Conservation (phyloP, 768 basidiomycete species). For the Pholiota conissans region DNA sequence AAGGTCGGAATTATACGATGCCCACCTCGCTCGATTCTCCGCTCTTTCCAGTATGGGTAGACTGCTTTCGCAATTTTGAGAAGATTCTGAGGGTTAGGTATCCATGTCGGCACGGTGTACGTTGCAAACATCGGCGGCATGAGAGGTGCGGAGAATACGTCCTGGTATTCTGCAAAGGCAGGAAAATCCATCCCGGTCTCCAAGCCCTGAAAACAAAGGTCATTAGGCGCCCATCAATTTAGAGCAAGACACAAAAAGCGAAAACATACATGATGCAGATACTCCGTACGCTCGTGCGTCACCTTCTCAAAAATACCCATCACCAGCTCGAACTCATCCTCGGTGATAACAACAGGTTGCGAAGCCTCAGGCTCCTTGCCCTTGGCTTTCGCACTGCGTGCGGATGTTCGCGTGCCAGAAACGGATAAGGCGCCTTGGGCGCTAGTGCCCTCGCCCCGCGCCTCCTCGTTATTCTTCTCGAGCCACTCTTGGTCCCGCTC, state of each 20-base stretch:
- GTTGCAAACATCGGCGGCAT: constrained; percentile 66
- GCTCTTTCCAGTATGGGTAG: constrained; percentile 90
- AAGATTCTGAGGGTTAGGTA: constrained; percentile 65
- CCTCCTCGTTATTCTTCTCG: constrained; percentile 85
- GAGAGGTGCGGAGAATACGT: constrained; percentile 61
- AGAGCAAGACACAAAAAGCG: neutral
- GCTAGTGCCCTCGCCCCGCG: constrained; percentile 83
- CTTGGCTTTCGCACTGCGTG: constrained; percentile 74
- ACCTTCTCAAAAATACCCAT: constrained; percentile 94
- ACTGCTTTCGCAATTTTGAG: constrained; percentile 68
- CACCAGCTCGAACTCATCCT: constrained; percentile 93
- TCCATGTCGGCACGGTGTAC: constrained; percentile 64
- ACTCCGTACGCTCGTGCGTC: constrained; percentile 87
- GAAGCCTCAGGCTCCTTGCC: constrained; percentile 79
- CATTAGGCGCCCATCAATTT: neutral
- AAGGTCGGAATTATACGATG: constrained; percentile 84
- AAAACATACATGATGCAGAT: constrained; percentile 80
- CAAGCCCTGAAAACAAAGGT: constrained; percentile 43
- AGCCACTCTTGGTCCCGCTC: constrained; percentile 96
- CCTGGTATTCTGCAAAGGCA: constrained; percentile 72
- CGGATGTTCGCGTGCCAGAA: constrained; percentile 54
- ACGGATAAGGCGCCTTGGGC: constrained; percentile 66
- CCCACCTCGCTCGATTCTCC: constrained; percentile 77
- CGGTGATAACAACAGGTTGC: constrained; percentile 68
- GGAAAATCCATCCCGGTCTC: constrained; percentile 72